Base-by-base conservation (phyloP, 169 alveolate genomes). In the Eimeria zaria region DNA sequence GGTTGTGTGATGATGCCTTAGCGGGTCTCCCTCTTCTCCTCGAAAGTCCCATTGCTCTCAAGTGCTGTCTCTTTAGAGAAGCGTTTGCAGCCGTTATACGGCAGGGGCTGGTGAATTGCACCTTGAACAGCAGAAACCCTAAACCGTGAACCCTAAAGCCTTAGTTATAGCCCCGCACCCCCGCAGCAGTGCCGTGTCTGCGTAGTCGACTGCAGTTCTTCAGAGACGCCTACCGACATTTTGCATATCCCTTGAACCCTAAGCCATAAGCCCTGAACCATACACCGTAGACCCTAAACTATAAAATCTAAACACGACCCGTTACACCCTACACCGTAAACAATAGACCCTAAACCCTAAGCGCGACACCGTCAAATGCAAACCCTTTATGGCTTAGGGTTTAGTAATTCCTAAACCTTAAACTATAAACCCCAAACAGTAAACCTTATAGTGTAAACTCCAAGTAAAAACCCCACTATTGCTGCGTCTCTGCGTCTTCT, bases 21-120 rank as follows among this genome's bases (percentile, higher is more conserved):
- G 76, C 62, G 24, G 44, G 36, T 41, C 11, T 58, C 53, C 78
- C 91, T 9, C 39, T 84, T 6, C 67, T 58, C 48, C 76, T 84
- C 11, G 91, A 84, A 60, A 71, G 91, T n/a, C 55, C 62, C 16
- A 60, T 55, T 11, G 60, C 80, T 8, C 93, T 85, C 46, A 85
- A 85, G 64, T 85, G 93, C 62, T 85, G 93, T 64, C 30, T 85
- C 46, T 9, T 85, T 12, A 36, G 81, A 9, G 93, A 85, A n/a
- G 81, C 81, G 3, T 36, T 60, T 39, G 93, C 20, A 4, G 93
- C 93, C 22, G 93, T 39, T 1, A 55, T 85, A 18, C 55, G 93
- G 30, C 76, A 85, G 46, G 93, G 93, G 27, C 71, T 48, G 93
- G 93, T 85, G 51, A 7, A 74, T 8, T 5, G 24, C 73, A 16